phyloP scores from a whole-genome alignment of 805 yeast species.

The Candida ovalis region DNA sequence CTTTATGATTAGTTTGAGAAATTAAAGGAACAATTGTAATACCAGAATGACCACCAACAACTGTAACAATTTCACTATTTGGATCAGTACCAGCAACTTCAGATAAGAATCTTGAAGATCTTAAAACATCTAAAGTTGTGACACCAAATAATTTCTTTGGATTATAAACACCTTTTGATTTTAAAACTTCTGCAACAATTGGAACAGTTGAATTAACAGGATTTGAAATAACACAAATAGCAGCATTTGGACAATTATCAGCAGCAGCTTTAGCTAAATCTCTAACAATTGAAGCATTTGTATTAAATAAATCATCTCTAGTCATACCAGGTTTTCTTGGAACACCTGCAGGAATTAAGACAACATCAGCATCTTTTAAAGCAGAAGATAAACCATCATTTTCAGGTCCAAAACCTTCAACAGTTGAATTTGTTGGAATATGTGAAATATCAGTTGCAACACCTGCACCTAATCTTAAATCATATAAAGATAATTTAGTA shows the following conservation, averaged over 20 bases:
- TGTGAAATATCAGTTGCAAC: conserved; percentile 96
- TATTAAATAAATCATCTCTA: conserved; percentile 94
- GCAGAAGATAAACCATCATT: conserved; percentile 67
- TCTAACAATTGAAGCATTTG: conserved; percentile 92
- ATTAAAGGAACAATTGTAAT: conserved; percentile 91
- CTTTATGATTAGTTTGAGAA: conserved; percentile 73
- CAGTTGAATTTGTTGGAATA: conserved; percentile 87
- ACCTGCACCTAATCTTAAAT: conserved; percentile 90
- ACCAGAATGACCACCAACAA: conserved; percentile 98
- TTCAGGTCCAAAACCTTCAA: conserved; percentile 84
- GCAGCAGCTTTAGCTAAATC: conserved; percentile 87
- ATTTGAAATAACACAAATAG: conserved; percentile 79
- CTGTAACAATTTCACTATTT: conserved; percentile 70
- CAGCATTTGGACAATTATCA: conserved; percentile 79
- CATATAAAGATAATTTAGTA: conserved; percentile 81
- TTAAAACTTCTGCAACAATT: conserved; percentile 89
- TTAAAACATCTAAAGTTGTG: conserved; percentile 87
- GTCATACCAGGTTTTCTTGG: conserved; percentile 99
- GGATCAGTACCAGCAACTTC: conserved; percentile 72
- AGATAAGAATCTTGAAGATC: conserved; percentile 81
- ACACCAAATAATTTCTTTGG: conserved; percentile 93
- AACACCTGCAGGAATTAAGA: conserved; percentile 95
- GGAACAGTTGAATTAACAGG: conserved; percentile 98
- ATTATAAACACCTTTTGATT: conserved; percentile 82
- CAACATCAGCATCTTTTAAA: conserved; percentile 75